Evolutionary conservation across 2,329 filamentous ascomycete genomes (phyloP), one percentile per base, ranked within the genome.

Genomic region (Daldinia eschscholtzii): DNA sequence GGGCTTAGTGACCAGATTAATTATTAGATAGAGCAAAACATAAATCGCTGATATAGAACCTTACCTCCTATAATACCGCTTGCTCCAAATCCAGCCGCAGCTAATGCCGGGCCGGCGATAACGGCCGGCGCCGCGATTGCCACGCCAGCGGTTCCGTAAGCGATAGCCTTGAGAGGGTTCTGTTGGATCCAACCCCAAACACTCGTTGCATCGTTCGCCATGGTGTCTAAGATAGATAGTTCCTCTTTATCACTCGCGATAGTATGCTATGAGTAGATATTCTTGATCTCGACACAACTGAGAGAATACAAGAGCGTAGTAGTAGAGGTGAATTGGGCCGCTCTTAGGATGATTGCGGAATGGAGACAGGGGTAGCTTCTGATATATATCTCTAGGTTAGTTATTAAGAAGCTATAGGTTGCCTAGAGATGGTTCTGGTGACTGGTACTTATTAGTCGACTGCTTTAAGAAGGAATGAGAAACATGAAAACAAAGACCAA

Each of bases 1-100:
- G 28, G 10, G 7, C 13, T 52, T 13, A 46, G 20, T 23, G 20
- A 23, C 6, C 13, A 46, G 12, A 6, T 46, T 13, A 2, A 4
- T 46, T 18, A 6, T 6, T 7, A 48, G 2, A 13, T 15, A 48
- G 26, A 26, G 1, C 13, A 6, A 6, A 48, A 48, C 4, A 2
- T 2, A 15, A 28, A n/a, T 7, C 13, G 1, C 5, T 28, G 42
- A 23, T 56, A 56, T 57, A 20, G 30, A 37, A 53, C 44, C 52
- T 61, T 72, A 73, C 74, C 72, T 30, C 56, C 68, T 13, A 48
- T 57, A 12, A 73, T 55, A 0, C 73, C 73, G 9, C 57, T 56
- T 2, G 72, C 61, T 0, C 69, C 65, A 20, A 75, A 76, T 1
- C 74, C 74, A 15, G 35, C 12, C 1, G 35, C 23, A 4, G 46